Evolutionary conservation across 257 asterid species (phyloP), one percentile per base, ranked within the genome.

Genomic region (Nicotiana otophora): DNA sequence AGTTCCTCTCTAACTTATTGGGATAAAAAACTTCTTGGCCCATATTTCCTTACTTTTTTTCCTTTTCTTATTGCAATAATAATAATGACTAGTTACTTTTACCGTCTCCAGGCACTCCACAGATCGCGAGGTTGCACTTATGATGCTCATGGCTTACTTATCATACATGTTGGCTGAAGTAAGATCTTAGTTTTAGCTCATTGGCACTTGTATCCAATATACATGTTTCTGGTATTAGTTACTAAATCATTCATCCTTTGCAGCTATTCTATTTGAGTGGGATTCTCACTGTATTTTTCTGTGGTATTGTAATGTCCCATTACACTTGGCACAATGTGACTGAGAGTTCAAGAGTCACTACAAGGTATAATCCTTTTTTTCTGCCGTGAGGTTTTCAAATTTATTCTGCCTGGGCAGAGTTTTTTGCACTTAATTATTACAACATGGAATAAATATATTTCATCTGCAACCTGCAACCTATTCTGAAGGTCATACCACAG

Each of bases 321-420:
- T 88, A 88, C 85, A 88, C 91, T 23, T 88, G 91, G 91, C 88
- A 88, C 84, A 88, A 88, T 81, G 91, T 88, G 60, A 88, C 91
- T 15, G 86, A 77, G 85, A 86, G 88, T 78, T 88, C 91, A 77
- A 86, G 91, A 81, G 78, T 81, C 65, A 88, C 91, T 65, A 84
- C 89, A 46, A 88, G 85, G 91, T 86, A 86, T 36, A 26, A 9
- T 19, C 26, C 83, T 62, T 26, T 31, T 31, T 33, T 48, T 33
- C 39, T 78, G 36, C 58, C 34, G 0, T 10, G 20, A 20, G 20
- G 70, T 28, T 19, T 58, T 28, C n/a, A 61, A 53, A 26, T 80
- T 39, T 19, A 28, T 26, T 75, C 28, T 51, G 63, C 63, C 46
- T 15, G 63, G 26, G 11, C 9, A 15, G 1, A 15, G 63, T 15